Evolutionary conservation across 2,329 filamentous ascomycete genomes (phyloP).

Genomic region (Venturia aucupariae): DNA sequence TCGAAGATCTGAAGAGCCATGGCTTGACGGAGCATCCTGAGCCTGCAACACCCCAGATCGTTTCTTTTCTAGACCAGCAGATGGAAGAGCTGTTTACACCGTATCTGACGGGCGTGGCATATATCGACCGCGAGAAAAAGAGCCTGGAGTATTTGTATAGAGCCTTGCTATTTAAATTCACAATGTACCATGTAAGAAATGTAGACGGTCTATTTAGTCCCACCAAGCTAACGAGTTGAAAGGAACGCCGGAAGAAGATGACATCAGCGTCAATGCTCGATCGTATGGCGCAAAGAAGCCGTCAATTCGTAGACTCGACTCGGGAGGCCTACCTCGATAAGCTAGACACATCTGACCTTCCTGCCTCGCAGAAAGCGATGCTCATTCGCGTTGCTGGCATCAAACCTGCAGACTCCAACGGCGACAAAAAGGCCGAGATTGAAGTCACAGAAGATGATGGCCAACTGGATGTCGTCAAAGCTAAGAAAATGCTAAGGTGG

Average conservation of each 20-base stretch:
- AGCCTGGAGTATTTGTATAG: constrained; percentile 16
- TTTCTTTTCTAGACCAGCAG: constrained; percentile 59
- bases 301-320: constrained; percentile 76
- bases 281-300: constrained; percentile 79
- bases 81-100: constrained; percentile 58
- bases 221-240: constrained; percentile 18
- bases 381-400: constrained; percentile 83
- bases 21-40: constrained; percentile 94
- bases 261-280: constrained; percentile 83
- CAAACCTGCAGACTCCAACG: constrained; percentile 53
- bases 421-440: constrained; percentile 64
- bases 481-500: constrained; percentile 98
- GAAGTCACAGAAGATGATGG: constrained; percentile 89
- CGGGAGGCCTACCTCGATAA: constrained; percentile 87
- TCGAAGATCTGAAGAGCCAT: constrained; percentile 90
- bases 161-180: constrained; percentile 73
- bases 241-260: constrained; percentile 64
- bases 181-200: constrained; percentile 63
- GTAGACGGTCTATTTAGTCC: constrained; percentile 16
- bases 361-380: constrained; percentile 79
- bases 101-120: constrained; percentile 56
- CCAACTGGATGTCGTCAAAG: constrained; percentile 67
- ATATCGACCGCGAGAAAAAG: constrained; percentile 17
- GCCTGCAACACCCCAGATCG: constrained; percentile 75
- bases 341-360: constrained; percentile 80